Conservation (phyloP, 2,329 filamentous ascomycete genomes). For the Fusarium continuum region DNA sequence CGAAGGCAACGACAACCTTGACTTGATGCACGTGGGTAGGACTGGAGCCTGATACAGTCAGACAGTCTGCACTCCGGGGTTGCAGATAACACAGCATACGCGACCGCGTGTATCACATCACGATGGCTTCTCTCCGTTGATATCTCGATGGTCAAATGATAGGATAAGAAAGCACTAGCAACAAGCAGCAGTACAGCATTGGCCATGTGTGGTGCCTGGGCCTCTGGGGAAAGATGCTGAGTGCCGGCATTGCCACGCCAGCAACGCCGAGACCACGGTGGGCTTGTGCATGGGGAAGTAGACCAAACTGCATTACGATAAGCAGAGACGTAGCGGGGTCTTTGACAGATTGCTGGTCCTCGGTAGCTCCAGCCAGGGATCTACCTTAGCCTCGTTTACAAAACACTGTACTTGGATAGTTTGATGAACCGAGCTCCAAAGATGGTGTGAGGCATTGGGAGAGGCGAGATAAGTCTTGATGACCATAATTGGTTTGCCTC, state of each 20-base stretch:
- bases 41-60: neutral
- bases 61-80: constrained; percentile 23
- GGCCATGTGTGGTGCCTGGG: constrained; percentile 29
- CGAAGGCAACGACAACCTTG: constrained; percentile 3
- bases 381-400: neutral
- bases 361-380: neutral
- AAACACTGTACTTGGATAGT: neutral
- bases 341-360: constrained; percentile 7
- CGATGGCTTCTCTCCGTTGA: constrained; percentile 8
- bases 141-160: constrained; percentile 34
- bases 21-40: neutral
- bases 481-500: neutral
- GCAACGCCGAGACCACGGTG: constrained; percentile 20
- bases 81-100: constrained; percentile 8
- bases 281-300: constrained; percentile 25
- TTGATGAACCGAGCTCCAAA: neutral
- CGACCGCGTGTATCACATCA: constrained; percentile 17
- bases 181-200: neutral
- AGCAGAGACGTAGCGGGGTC: constrained; percentile 10
- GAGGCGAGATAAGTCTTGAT: constrained; percentile 13
- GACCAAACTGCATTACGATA: constrained; percentile 22
- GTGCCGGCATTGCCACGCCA: constrained; percentile 25
- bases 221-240: constrained; percentile 26
- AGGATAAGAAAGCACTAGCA: constrained; percentile 18
- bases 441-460: constrained; percentile 28